A percentile compares a stretch with the other conserved stretches of the same genome.
Evolutionary conservation across 345 rosid species (phyloP).

Genomic region (Eucalyptus regnans): DNA sequence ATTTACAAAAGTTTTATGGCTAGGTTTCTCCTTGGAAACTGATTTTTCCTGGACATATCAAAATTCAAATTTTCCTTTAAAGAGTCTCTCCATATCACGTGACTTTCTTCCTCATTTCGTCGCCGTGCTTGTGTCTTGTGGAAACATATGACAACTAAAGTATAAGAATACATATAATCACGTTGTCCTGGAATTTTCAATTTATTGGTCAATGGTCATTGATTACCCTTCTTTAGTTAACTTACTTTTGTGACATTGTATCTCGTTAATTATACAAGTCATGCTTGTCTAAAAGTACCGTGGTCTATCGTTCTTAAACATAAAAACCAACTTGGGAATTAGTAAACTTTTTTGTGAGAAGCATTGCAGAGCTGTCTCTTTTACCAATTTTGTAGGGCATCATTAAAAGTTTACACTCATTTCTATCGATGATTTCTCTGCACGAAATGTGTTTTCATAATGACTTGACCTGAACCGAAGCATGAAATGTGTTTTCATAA

Average conservation of each 20-base stretch:
- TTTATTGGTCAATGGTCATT: not conserved
- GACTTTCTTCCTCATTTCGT: not conserved
- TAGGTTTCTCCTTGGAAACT: constrained; percentile 7
- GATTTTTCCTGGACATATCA: not conserved
- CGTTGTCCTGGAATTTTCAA: not conserved
- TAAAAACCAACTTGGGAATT: not conserved
- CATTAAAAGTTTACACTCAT: not conserved
- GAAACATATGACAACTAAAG: not conserved
- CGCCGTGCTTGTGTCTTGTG: not conserved
- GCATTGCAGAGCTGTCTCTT: not conserved
- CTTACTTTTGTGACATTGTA: not conserved
- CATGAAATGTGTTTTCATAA: not conserved
- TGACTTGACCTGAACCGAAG: not conserved
- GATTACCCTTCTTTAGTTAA: not conserved
- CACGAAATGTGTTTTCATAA: not conserved
- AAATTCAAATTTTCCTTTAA: not conserved
- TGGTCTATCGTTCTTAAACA: not conserved
- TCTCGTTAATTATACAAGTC: not conserved
- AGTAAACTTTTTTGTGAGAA: not conserved
- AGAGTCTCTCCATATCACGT: not conserved
- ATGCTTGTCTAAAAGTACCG: not conserved
- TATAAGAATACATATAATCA: not conserved
- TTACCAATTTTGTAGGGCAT: not conserved
- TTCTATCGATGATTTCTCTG: not conserved
- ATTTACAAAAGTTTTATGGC: constrained; percentile 39